Evolutionary conservation across 1,139 yeast species (phyloP), one percentile per base, ranked within the genome.

Genomic region (Saccharomyces hybrid): DNA sequence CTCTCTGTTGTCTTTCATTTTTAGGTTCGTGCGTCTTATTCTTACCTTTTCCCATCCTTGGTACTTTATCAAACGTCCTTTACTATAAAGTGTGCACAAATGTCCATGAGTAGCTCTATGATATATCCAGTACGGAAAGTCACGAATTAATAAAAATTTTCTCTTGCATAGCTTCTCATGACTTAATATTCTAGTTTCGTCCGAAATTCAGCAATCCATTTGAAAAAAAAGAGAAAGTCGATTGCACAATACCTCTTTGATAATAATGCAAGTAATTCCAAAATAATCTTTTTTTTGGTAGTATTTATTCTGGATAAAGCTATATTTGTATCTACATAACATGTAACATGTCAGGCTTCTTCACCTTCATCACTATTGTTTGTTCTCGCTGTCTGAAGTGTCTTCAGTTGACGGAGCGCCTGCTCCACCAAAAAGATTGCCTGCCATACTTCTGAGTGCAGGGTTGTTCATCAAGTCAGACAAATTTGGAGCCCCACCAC

Each of bases 391-490:
- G 26, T 30, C 32, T 32, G 50, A 20, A 16, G 50, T 25, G 30
- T 38, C 53, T n/a, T 28, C 50, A n/a, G 50, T 23, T n/a, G 50
- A 41, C n/a, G 38, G 42, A 13, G 56, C 55, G 41, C 57, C 59
- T 32, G 60, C 64, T 53, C 79, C 79, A 51, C 84, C 83, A 76
- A 69, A 68, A 54, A 69, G 57, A 47, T 63, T 81, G 58, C 72
- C 78, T 50, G 87, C 90, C 80, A 87, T 74, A 62, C 85, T 81
- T 67, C 78, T 81, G 50, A 88, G 72, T 75, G 83, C 82, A 52
- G 96, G 96, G 70, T 89, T 86, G 72, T 81, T 86, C 89, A 88
- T 82, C 66, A 89, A 66, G 53, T 83, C 86, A 44, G 81, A 76
- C 71, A 89, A 70, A 64, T 79, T 83, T 52, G 93, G 86, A 73